Evolutionary conservation across 345 rosid species (phyloP).

Genomic region (Rhodomyrtus tomentosa): DNA sequence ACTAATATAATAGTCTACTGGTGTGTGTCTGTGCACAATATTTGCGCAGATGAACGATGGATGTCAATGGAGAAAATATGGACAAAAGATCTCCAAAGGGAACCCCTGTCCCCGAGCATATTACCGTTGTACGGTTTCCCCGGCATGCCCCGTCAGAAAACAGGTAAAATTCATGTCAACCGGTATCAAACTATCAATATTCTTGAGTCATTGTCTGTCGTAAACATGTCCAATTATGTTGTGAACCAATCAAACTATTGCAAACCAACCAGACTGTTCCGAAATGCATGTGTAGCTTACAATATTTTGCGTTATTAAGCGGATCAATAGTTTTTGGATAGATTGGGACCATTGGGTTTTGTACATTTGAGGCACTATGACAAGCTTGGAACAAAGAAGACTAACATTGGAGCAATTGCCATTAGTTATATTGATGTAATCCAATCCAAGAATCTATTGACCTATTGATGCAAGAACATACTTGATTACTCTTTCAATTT

Average conservation of each 20-base stretch:
- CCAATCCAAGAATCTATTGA: not conserved
- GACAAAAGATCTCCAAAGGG: slow-evolving; percentile 81
- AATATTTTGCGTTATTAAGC: not conserved
- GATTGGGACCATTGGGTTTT: not conserved
- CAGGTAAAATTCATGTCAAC: slow-evolving; percentile 41
- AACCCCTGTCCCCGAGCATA: slow-evolving; percentile 93
- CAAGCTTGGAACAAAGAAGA: not conserved
- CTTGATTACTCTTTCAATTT: not conserved
- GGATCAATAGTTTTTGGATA: not conserved
- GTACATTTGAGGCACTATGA: not conserved
- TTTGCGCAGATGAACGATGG: slow-evolving; percentile 74
- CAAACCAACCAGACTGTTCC: not conserved
- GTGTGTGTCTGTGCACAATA: not conserved
- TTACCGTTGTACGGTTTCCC: slow-evolving; percentile 74
- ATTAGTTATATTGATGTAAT: not conserved
- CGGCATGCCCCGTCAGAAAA: slow-evolving; percentile 81
- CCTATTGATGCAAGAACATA: not conserved
- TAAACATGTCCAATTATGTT: not conserved
- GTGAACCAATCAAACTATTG: not conserved
- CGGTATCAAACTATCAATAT: not conserved
- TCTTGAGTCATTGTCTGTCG: not conserved
- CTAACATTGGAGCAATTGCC: not conserved
- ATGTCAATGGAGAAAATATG: slow-evolving; percentile 97
- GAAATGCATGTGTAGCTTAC: not conserved
- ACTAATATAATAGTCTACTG: not conserved